phyloP scores from a whole-genome alignment of 805 yeast species.

The Kregervanrija delftensis region DNA sequence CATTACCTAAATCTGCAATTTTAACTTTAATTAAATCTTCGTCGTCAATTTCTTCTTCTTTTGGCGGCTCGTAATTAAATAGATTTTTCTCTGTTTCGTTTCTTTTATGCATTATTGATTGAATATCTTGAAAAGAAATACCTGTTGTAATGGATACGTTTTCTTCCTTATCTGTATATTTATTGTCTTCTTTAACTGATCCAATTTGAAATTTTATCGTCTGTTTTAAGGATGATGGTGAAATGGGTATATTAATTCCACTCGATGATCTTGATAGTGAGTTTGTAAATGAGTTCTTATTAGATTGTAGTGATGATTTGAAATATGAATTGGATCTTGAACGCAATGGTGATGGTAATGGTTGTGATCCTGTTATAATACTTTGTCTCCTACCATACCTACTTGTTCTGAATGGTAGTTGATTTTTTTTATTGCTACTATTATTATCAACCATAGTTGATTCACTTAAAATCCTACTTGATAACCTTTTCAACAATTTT shows the following conservation, averaged over 20 bases:
- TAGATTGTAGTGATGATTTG: conserved; percentile 16
- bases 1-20: conserved; percentile 91
- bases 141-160: background rate
- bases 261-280: too few species aligned
- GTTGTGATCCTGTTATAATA: conserved; percentile 85
- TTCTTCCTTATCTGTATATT: too few species aligned
- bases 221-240: too few species aligned
- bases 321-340: conserved; percentile 33
- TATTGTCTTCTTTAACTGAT: too few species aligned
- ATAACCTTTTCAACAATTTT: conserved; percentile 23
- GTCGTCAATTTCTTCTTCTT: conserved; percentile 29
- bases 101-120: conserved; percentile 36
- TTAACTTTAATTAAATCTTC: conserved; percentile 65
- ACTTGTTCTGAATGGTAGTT: conserved; percentile 22
- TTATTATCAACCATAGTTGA: conserved; percentile 9
- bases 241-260: too few species aligned
- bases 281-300: too few species aligned
- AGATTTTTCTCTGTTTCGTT: conserved; percentile 26
- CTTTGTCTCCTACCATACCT: conserved; percentile 60
- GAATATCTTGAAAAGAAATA: conserved; percentile 23
- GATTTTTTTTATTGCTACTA: conserved; percentile 12
- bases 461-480: conserved; percentile 15
- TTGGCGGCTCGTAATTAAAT: conserved; percentile 28
- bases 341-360: conserved; percentile 81
- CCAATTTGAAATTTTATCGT: too few species aligned